Evolutionary conservation across 345 rosid species (phyloP), one percentile per base, ranked within the genome.

Genomic region (Syzygium oleosum): DNA sequence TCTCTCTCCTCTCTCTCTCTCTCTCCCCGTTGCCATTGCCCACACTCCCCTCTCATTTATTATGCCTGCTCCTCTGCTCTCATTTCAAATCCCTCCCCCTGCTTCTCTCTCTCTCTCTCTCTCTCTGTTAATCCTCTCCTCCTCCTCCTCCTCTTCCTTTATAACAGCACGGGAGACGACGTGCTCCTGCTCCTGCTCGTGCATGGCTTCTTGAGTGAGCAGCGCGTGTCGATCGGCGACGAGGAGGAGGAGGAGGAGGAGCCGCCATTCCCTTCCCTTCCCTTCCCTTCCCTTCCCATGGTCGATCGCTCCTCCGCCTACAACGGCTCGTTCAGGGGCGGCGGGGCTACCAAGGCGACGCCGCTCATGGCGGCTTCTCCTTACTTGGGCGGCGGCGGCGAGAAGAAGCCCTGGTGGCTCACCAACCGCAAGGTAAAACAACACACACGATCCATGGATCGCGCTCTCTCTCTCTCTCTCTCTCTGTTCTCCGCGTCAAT

Each of bases 351-450:
- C 41, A 53, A 79, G 5, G 78, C 54, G 54, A 54, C 63, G 34
- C 84, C 63, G 34, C 84, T 87, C 88, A 93, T 93, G 96, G 90
- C 95, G 15, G 65, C 90, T 86, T 87, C 94, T 86, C 94, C 88
- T 22, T 88, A 80, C 89, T 86, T 89, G 41, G 87, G 87, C 85
- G 89, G 85, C n/a, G 93, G 65, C 54, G 89, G 55, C 63, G 43
- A 94, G 68, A 94, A 91, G 91, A 95, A 92, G 87, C 97, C 90
- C 90, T 95, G 99, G 98, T 97, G 99, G 99, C 96, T 95, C 87
- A 95, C 91, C 90, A 95, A 94, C 90, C 89, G 96, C 86, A 97
- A 94, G 98, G 99, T 95, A 73, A 73, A 21, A 25, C 29, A 11
- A 43, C 46, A 6, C 25, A 55, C 49, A 10, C 49, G 49, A 19